Percentiles rank a stretch among this genome's conserved stretches.
These are phyloP conservation scores for Debaryomyces sp. DNA, from an alignment of 1,139 yeast genomes.

Conservation along the genomic window DNA sequence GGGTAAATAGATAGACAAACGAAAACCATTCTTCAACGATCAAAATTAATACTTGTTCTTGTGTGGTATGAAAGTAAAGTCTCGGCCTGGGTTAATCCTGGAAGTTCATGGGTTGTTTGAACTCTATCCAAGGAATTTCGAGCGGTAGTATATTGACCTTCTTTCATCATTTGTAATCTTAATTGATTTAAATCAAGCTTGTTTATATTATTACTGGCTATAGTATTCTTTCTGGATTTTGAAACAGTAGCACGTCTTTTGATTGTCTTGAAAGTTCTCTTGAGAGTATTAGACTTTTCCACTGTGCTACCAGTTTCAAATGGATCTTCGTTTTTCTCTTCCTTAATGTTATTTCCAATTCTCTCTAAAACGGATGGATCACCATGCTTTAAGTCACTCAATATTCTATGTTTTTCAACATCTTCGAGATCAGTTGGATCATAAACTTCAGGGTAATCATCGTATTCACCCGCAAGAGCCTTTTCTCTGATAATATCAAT, in stretches of 20 bases:
- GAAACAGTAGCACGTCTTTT: slow-evolving; percentile 33
- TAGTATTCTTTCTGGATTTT: slow-evolving; percentile 23
- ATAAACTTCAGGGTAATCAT: slow-evolving; percentile 53
- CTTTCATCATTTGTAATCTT: slow-evolving; percentile 44
- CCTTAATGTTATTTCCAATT: slow-evolving; percentile 26
- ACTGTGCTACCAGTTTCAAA: slow-evolving; percentile 13
- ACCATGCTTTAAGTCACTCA: slow-evolving; percentile 35
- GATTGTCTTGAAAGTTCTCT: slow-evolving; percentile 39
- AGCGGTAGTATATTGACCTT: slow-evolving; percentile 38
- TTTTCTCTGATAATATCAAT: slow-evolving; percentile 58
- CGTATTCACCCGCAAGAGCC: slow-evolving; percentile 48
- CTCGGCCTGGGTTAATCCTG: slow-evolving; percentile 55
- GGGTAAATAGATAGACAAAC: background rate
- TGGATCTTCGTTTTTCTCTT: slow-evolving; percentile 1
- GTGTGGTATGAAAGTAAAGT: slow-evolving; percentile 49
- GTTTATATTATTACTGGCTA: slow-evolving; percentile 31
- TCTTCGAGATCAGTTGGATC: slow-evolving; percentile 61
- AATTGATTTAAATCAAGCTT: slow-evolving; percentile 38
- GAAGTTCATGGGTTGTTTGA: slow-evolving; percentile 50
- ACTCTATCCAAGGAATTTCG: slow-evolving; percentile 43
- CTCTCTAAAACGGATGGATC: slow-evolving; percentile 41
- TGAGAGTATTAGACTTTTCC: slow-evolving; percentile 25
- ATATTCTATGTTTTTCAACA: slow-evolving; percentile 45
- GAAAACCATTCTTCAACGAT: slow-evolving; percentile 1
- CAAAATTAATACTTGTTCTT: slow-evolving; percentile 38